These are phyloP conservation scores for Fusarium udum DNA, from an alignment of 2,329 filamentous ascomycete species.

Conservation along the genomic window DNA sequence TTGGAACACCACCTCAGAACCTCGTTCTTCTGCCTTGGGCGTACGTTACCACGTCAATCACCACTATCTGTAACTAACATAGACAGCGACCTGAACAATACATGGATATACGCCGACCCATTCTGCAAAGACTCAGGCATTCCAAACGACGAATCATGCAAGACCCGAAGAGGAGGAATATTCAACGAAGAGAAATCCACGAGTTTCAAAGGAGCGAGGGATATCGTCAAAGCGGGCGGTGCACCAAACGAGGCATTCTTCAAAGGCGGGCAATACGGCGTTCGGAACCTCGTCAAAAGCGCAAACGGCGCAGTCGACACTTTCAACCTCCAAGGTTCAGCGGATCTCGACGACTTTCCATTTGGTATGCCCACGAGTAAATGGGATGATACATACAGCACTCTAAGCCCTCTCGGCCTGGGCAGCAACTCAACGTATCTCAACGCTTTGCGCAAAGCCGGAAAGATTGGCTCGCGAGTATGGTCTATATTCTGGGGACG, in stretches of 20 bases:
- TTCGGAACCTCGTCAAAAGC: conserved; percentile 35
- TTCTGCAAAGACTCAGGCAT: conserved; percentile 43
- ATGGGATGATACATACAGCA: conserved; percentile 45
- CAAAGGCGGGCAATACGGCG: conserved; percentile 32
- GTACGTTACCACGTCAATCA: conserved; percentile 28
- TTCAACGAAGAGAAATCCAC: conserved; percentile 31
- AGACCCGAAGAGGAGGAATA: conserved; percentile 34
- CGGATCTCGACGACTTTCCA: conserved; percentile 16
- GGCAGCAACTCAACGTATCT: conserved; percentile 47
- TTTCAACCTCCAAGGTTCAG: conserved; percentile 3
- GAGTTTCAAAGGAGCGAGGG: conserved; percentile 14
- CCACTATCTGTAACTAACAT: neutral
- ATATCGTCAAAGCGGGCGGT: conserved; percentile 34
- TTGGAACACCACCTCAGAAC: conserved; percentile 43
- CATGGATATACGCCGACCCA: conserved; percentile 46
- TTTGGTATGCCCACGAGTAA: conserved; percentile 41
- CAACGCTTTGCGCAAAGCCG: conserved; percentile 35
- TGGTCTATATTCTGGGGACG: conserved; percentile 52
- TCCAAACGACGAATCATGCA: conserved; percentile 44
- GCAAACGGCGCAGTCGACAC: conserved; percentile 39
- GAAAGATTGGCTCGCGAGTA: conserved; percentile 42
- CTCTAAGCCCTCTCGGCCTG: conserved; percentile 43
- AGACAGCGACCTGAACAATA: conserved; percentile 49
- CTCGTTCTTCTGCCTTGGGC: conserved; percentile 47
- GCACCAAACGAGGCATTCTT: conserved; percentile 14